Conservation (phyloP, 495 filamentous ascomycete species). For the Penicillium herquei region DNA sequence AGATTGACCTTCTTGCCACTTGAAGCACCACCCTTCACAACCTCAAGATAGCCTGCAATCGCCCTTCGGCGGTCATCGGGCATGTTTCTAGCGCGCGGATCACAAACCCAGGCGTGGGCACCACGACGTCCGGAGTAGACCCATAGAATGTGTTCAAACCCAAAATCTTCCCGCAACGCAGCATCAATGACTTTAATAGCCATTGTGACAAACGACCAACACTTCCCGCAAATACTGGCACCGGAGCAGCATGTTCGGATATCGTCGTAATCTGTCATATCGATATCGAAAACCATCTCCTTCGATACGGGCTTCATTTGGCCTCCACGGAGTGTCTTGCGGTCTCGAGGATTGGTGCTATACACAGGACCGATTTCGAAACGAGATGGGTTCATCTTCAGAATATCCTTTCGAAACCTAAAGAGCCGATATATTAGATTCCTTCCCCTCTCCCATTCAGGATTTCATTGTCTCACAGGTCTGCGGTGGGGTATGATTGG, state of each 20-base stretch:
- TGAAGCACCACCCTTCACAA: constrained; percentile 78
- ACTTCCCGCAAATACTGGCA: constrained; percentile 89
- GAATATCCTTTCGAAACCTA: constrained; percentile 86
- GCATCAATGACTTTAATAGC: constrained; percentile 90
- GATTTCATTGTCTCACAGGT: constrained; percentile 59
- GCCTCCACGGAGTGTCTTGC: constrained; percentile 69
- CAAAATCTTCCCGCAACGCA: constrained; percentile 87
- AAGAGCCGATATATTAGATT: too few species aligned
- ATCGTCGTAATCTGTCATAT: constrained; percentile 97
- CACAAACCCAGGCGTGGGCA: constrained; percentile 98
- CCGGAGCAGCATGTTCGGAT: constrained; percentile 92
- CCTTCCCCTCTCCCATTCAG: background rate
- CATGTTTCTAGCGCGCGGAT: constrained; percentile 76
- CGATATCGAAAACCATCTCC: constrained; percentile 97
- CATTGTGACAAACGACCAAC: constrained; percentile 97
- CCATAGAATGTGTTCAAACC: constrained; percentile 95
- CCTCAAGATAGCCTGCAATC: constrained; percentile 82
- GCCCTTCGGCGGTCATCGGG: constrained; percentile 81
- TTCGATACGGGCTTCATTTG: constrained; percentile 77
- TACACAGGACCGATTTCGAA: constrained; percentile 99
- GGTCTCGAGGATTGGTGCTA: constrained; percentile 86
- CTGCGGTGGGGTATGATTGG: constrained; percentile 81
- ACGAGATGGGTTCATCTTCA: constrained; percentile 81
- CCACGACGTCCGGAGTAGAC: constrained; percentile 96
- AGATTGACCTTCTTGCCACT: constrained; percentile 86